These are phyloP conservation scores for Starmerella powellii DNA, from an alignment of 805 yeast genomes.

Conservation along the genomic window DNA sequence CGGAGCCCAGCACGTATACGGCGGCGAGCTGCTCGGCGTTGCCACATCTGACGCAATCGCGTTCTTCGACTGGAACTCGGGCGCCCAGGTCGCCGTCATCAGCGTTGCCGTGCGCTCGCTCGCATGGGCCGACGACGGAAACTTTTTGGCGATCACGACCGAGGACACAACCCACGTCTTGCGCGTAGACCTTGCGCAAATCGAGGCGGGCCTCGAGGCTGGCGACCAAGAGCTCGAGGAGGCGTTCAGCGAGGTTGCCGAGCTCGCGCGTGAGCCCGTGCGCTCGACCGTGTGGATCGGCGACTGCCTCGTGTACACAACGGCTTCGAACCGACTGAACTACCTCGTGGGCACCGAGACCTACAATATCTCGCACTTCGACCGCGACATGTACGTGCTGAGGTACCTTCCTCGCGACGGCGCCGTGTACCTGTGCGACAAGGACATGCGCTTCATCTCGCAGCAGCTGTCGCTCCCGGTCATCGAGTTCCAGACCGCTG, in stretches of 20 bases:
- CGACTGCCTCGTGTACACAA: conserved; percentile 88
- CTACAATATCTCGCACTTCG: conserved; percentile 85
- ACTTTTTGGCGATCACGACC: conserved; percentile 63
- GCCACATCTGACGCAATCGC: conserved; percentile 66
- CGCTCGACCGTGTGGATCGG: conserved; percentile 94
- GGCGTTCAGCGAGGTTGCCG: conserved; percentile 72
- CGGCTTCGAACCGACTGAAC: conserved; percentile 74
- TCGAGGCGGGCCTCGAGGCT: conserved; percentile 47
- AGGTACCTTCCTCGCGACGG: conserved; percentile 89
- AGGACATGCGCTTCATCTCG: conserved; percentile 69
- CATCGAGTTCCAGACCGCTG: conserved; percentile 89
- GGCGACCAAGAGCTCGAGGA: conserved; percentile 60
- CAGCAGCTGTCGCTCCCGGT: conserved; percentile 76
- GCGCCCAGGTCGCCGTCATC: conserved; percentile 70
- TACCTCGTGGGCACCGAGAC: conserved; percentile 91
- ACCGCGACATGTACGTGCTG: conserved; percentile 69
- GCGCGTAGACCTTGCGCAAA: conserved; percentile 55
- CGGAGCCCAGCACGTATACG: conserved; percentile 65
- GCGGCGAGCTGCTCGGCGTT: conserved; percentile 82
- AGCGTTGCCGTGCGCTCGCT: conserved; percentile 69
- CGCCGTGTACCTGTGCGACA: conserved; percentile 81
- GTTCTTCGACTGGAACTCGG: conserved; percentile 90
- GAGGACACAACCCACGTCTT: conserved; percentile 64
- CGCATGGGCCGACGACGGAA: conserved; percentile 90
- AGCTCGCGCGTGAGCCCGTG: conserved; percentile 58